Base-by-base conservation (phyloP, 1,284 basidiomycete species). In the Ganoderma meredithae region DNA sequence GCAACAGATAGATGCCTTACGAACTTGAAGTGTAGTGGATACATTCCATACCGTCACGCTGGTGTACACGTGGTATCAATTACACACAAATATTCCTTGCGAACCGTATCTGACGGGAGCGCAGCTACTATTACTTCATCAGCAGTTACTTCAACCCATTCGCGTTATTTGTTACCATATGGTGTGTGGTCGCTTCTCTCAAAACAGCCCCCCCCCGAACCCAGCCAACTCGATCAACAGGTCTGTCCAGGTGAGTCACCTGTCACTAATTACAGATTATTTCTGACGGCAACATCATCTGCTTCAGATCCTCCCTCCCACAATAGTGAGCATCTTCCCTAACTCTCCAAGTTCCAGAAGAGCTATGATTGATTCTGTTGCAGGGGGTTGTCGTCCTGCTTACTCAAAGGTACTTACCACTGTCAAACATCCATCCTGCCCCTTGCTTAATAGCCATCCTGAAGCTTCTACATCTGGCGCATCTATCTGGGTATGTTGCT, bases 81-180 rank as follows among this genome's bases (percentile, higher is more conserved):
- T 8, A 44, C 17, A 52, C 4, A 17, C 15, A 10, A 13, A 4
- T 12, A 7, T 3, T 31, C 9, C 25, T 7, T 15, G 9, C 10
- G n/a, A 19, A 39, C 10, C 4, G 10, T 22, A 19, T 3, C 19
- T 62, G 19, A 52, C 10, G 31, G 12, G 7, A 13, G 13, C 7
- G 1, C 19, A 62, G 61, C 12, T 62, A 62, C 27, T 62, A 62
- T 8, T 62, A 62, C 33, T 43, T 62, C 44, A 36, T 62, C 33
- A n/a, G 19, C 44, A 62, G 36, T n/a, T 62, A 36, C n/a, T 62
- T 52, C 36, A 36, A 52, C 19, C 61, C 61, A 13, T 10, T 52
- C 1, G 47, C 31, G 17, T 49, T 62, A 19, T 33, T 56, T 33
- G 27, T 56, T 36, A 62, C 33, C 27, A 40, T n/a, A 49, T 62